phyloP scores from a whole-genome alignment of 2,329 filamentous ascomycete genomes.

The Penicillium sp. region DNA sequence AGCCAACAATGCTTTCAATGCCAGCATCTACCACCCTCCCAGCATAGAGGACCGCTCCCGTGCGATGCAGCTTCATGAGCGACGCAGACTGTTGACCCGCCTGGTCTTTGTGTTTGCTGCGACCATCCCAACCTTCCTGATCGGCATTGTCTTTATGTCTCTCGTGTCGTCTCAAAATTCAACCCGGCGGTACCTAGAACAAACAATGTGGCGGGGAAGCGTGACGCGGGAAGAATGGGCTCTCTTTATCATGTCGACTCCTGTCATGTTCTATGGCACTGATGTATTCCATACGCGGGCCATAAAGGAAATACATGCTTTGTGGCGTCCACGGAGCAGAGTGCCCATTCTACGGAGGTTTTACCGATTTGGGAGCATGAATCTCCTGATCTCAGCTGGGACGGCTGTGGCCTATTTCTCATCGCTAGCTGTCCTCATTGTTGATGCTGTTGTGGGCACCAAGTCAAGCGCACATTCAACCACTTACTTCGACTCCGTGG shows the following conservation, averaged over 20 bases:
- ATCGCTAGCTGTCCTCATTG: slow-evolving; percentile 73
- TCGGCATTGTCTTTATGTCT: slow-evolving; percentile 90
- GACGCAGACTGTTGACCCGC: slow-evolving; percentile 65
- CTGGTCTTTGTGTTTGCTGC: slow-evolving; percentile 65
- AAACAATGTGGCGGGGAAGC: slow-evolving; percentile 64
- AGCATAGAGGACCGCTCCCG: slow-evolving; percentile 79
- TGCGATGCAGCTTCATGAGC: slow-evolving; percentile 67
- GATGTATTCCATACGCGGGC: slow-evolving; percentile 80
- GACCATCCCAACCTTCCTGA: slow-evolving; percentile 77
- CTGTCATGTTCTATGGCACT: slow-evolving; percentile 81
- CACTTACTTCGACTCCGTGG: slow-evolving; percentile 85
- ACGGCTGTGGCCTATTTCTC: slow-evolving; percentile 85
- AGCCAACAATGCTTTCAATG: slow-evolving; percentile 63
- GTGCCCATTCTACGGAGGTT: slow-evolving; percentile 72
- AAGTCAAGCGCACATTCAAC: slow-evolving; percentile 54
- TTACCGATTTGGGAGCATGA: slow-evolving; percentile 95
- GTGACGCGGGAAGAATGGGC: slow-evolving; percentile 75
- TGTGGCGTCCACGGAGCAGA: slow-evolving; percentile 75
- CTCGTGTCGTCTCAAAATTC: slow-evolving; percentile 62
- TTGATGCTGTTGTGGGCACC: slow-evolving; percentile 43
- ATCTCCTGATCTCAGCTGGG: slow-evolving; percentile 84
- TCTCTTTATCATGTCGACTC: slow-evolving; percentile 76
- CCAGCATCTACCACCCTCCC: slow-evolving; percentile 72
- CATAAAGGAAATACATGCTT: slow-evolving; percentile 69
- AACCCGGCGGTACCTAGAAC: slow-evolving; percentile 65